A percentile compares a stretch with the other conserved stretches of the same genome.
These are phyloP conservation scores for Penicillium lagena DNA, from an alignment of 495 filamentous ascomycete genomes.

Conservation along the genomic window DNA sequence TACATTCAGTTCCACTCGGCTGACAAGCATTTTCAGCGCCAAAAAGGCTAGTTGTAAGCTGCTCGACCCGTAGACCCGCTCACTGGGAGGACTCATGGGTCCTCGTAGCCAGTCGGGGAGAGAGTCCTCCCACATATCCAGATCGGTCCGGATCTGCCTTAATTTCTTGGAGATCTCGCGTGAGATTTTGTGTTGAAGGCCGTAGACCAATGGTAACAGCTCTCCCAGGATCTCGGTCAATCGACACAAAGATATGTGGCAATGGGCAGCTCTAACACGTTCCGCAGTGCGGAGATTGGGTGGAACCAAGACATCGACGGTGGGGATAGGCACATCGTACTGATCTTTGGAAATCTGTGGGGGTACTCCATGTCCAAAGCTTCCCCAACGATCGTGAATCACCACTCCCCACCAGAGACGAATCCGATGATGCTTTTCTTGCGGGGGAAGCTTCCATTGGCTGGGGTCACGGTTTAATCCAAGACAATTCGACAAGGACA, in stretches of 20 bases:
- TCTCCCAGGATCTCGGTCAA: conserved; percentile 49
- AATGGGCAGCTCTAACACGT: conserved; percentile 38
- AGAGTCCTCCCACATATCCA: conserved; percentile 43
- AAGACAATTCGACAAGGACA: conserved; percentile 45
- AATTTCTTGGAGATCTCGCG: conserved; percentile 38
- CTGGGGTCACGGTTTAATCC: conserved; percentile 45
- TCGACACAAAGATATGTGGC: conserved; percentile 45
- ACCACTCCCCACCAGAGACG: conserved; percentile 49
- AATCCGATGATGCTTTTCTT: conserved; percentile 41
- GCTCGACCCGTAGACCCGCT: conserved; percentile 35
- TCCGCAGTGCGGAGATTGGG: conserved; percentile 28
- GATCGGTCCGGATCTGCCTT: conserved; percentile 35
- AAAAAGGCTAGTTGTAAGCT: conserved; percentile 46
- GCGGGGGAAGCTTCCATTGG: conserved; percentile 40
- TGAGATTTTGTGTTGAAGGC: conserved; percentile 31
- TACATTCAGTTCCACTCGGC: conserved; percentile 45
- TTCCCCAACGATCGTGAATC: conserved; percentile 51
- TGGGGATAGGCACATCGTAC: conserved; percentile 50
- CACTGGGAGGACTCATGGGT: conserved; percentile 20
- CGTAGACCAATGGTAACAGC: conserved; percentile 44
- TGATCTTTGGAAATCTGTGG: conserved; percentile 42
- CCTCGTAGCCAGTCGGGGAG: conserved; percentile 37
- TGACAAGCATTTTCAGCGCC: conserved; percentile 47
- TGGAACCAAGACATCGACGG: conserved; percentile 31
- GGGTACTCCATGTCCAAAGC: conserved; percentile 46